Conservation (phyloP, 768 basidiomycete genomes). For the Daedaleopsis nitida region DNA sequence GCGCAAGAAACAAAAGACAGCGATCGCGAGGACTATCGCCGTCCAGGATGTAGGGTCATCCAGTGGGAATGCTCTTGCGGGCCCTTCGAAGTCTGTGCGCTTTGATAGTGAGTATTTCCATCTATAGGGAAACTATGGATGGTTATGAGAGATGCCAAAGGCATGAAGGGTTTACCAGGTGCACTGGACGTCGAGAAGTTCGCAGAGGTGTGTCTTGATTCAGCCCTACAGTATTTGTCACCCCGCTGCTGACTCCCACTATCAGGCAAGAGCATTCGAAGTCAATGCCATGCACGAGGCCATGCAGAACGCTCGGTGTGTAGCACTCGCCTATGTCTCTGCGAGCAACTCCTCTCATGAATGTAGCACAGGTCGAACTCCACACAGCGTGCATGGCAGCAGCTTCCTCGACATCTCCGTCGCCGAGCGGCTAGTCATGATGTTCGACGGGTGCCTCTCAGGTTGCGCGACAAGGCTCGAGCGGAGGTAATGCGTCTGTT, state of each 20-base stretch:
- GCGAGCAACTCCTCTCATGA: neutral
- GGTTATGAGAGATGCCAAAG: conserved; percentile 35
- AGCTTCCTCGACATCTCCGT: conserved; percentile 87
- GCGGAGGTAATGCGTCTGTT: conserved; percentile 65
- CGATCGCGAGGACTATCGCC: conserved; percentile 64
- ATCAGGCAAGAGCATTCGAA: conserved; percentile 83
- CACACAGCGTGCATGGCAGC: conserved; percentile 88
- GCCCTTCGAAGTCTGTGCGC: conserved; percentile 42
- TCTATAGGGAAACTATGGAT: neutral
- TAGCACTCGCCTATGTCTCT: neutral
- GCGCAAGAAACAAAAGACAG: conserved; percentile 71
- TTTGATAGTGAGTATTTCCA: conserved; percentile 41
- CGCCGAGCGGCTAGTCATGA: conserved; percentile 95
- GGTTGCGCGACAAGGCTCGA: conserved; percentile 78
- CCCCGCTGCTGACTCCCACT: neutral
- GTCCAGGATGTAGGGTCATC: conserved; percentile 45
- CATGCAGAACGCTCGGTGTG: conserved; percentile 77
- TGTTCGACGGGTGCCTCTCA: conserved; percentile 84
- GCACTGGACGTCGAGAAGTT: conserved; percentile 89
- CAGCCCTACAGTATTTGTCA: neutral
- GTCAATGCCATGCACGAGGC: conserved; percentile 88
- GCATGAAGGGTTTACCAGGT: conserved; percentile 62
- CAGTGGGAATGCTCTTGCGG: conserved; percentile 25
- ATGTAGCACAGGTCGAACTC: conserved; percentile 54
- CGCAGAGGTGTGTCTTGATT: conserved; percentile 57